phyloP scores from a whole-genome alignment of 352 stramenopile species.

The Phytophthora colocasiae region DNA sequence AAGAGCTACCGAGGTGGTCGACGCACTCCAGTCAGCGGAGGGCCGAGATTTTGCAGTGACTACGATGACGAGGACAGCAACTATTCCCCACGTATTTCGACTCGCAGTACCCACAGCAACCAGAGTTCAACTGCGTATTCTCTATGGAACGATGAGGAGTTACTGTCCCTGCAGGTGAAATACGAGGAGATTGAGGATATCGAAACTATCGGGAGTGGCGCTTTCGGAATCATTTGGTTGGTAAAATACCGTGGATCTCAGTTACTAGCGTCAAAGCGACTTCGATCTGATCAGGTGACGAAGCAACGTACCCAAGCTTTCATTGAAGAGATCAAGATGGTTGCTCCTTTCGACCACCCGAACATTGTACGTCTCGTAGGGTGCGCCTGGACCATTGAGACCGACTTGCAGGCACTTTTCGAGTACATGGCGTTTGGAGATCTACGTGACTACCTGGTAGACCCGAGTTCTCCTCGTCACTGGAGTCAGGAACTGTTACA shows the following conservation, averaged over 20 bases:
- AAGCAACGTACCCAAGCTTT: constrained; percentile 55
- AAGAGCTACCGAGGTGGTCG: constrained; percentile 38
- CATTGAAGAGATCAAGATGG: constrained; percentile 76
- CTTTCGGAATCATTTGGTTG: constrained; percentile 57
- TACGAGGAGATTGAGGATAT: constrained; percentile 63
- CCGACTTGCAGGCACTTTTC: constrained; percentile 65
- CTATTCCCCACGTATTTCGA: constrained; percentile 41
- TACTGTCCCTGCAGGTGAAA: constrained; percentile 55
- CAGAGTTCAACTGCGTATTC: constrained; percentile 50
- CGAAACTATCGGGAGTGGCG: constrained; percentile 51
- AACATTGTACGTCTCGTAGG: constrained; percentile 74
- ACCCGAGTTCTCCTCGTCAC: constrained; percentile 27
- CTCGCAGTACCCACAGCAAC: constrained; percentile 44
- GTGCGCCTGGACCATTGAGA: constrained; percentile 64
- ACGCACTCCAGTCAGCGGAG: constrained; percentile 34
- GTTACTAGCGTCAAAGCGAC: constrained; percentile 57
- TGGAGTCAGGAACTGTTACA: constrained; percentile 58
- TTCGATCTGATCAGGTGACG: constrained; percentile 53
- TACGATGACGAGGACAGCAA: constrained; percentile 33
- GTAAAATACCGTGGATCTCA: constrained; percentile 49
- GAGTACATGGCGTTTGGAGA: constrained; percentile 76
- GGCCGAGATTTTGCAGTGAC: constrained; percentile 22
- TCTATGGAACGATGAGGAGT: constrained; percentile 63
- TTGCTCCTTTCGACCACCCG: constrained; percentile 62
- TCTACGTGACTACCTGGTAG: constrained; percentile 52